phyloP scores from a whole-genome alignment of 208 protist genomes.

The Leptomonas seymouri region DNA sequence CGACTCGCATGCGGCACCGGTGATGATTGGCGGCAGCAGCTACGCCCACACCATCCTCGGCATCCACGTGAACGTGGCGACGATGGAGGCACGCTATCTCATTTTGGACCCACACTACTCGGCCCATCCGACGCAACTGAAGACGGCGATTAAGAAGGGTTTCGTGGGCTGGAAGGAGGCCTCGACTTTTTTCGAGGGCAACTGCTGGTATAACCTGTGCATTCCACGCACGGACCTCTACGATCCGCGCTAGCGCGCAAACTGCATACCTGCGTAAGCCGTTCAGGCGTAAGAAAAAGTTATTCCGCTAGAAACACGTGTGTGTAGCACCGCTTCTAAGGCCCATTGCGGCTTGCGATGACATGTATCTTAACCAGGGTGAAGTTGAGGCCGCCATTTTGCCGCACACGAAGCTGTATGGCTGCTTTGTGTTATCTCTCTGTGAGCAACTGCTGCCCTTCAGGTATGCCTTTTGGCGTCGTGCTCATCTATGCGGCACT shows the following conservation, averaged over 20 bases:
- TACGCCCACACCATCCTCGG: slow-evolving; percentile 96
- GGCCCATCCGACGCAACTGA: slow-evolving; percentile 68
- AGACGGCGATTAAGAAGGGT: slow-evolving; percentile 84
- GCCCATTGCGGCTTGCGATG: no score
- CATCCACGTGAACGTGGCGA: slow-evolving; percentile 85
- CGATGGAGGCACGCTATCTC: slow-evolving; percentile 83
- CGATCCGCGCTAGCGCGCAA: slow-evolving; percentile 58
- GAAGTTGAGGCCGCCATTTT: no score
- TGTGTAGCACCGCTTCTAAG: no score
- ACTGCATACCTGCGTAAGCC: not conserved
- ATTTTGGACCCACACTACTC: slow-evolving; percentile 96
- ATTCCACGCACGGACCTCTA: slow-evolving; percentile 73
- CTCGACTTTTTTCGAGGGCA: slow-evolving; percentile 79
- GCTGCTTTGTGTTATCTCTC: no score
- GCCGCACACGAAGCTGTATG: no score
- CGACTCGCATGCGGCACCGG: slow-evolving; percentile 69
- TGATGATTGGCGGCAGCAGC: slow-evolving; percentile 97
- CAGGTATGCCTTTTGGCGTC: no score
- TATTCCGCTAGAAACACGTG: no score
- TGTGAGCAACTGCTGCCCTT: no score
- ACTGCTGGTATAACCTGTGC: slow-evolving; percentile 95
- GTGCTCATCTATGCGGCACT: no score
- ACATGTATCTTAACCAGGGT: no score
- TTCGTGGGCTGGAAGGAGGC: slow-evolving; percentile 92
- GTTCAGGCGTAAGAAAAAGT: no score